Evolutionary conservation across 345 rosid species (phyloP).

Genomic region (Microthlaspi erraticum): DNA sequence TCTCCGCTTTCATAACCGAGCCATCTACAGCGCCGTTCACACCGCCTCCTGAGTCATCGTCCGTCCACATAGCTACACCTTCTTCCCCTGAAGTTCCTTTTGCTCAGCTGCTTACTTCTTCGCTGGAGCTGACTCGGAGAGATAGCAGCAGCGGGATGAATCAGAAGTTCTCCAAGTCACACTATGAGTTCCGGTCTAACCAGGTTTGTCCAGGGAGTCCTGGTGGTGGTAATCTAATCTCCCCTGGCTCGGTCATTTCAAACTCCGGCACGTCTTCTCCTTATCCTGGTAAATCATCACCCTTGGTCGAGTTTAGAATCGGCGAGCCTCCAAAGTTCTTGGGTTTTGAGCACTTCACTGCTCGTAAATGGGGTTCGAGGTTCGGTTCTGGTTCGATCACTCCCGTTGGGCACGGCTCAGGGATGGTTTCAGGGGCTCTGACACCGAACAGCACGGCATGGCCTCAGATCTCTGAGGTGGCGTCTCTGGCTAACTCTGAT

Average conservation of each 20-base stretch:
- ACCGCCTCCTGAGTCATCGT: constrained; percentile 89
- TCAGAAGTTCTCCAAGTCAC: constrained; percentile 68
- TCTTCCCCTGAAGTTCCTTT: constrained; percentile 97
- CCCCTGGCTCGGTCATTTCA: constrained; percentile 81
- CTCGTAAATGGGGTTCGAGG: constrained; percentile 88
- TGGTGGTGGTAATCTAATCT: constrained; percentile 71
- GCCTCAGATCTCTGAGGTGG: constrained; percentile 59
- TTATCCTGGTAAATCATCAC: constrained; percentile 67
- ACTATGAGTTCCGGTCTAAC: constrained; percentile 66
- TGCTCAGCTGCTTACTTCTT: constrained; percentile 87
- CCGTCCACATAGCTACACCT: constrained; percentile 81
- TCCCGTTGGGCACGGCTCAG: constrained; percentile 81
- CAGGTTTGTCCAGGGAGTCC: constrained; percentile 84
- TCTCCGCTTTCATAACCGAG: constrained; percentile 88
- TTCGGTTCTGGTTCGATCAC: constrained; percentile 86
- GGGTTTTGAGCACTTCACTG: constrained; percentile 68
- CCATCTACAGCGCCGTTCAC: constrained; percentile 95
- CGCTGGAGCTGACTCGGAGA: constrained; percentile 81
- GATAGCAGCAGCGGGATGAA: constrained; percentile 57
- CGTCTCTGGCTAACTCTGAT: constrained; percentile 53
- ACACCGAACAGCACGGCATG: constrained; percentile 65
- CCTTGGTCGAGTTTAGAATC: constrained; percentile 59
- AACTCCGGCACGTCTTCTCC: constrained; percentile 92
- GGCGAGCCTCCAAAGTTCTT: constrained; percentile 73
- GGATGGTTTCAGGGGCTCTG: constrained; percentile 72